Evolutionary conservation across 192 early-diverging fungal genomes (phyloP), one percentile per base, ranked within the genome.

Genomic region (Podila clonocystis): DNA sequence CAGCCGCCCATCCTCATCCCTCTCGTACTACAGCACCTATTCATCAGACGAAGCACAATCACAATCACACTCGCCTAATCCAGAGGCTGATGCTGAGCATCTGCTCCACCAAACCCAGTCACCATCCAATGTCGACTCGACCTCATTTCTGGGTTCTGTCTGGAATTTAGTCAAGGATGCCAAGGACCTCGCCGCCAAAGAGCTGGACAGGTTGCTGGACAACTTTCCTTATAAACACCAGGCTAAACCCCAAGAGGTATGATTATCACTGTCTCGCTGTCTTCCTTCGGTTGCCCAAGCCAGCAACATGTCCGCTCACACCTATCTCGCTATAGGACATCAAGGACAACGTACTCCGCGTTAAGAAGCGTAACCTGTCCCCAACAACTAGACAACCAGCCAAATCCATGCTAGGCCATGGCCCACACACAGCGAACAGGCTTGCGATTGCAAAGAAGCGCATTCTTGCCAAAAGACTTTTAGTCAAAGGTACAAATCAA

Each of bases 151-250:
- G 3, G 70, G 70, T 0, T 79, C 76, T 15, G 52, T 79, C 6
- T 79, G 76, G 76, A 79, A 79, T 52, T 61, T 79, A 20, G 30
- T 72, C 38, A 68, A 66, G 62, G 77, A 80, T 61, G 70, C 58
- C 24, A 65, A 66, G 13, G 67, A 80, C 5, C 34, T 80, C 3
- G 77, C 77, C 26, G 36, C 57, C 20, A 72, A 34, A 34, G 70
- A 80, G 45, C 34, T 80, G 11, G 77, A 80, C 71, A 80, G 49
- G 26, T 55, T 80, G 17, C 52, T 80, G n/a, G 77, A 80, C 13
- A 65, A 60, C 45, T 65, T 80, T 31, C 77, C 77, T 17, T 79
- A 68, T 65, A 59, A 66, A 33, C 59, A 61, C 9, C 50, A 45
- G 9, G 30, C 38, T 50, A 30, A 62, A 15, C 17, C 58, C 33